Evolutionary conservation across 345 rosid species (phyloP).

Genomic region (Dovyalis caffra): DNA sequence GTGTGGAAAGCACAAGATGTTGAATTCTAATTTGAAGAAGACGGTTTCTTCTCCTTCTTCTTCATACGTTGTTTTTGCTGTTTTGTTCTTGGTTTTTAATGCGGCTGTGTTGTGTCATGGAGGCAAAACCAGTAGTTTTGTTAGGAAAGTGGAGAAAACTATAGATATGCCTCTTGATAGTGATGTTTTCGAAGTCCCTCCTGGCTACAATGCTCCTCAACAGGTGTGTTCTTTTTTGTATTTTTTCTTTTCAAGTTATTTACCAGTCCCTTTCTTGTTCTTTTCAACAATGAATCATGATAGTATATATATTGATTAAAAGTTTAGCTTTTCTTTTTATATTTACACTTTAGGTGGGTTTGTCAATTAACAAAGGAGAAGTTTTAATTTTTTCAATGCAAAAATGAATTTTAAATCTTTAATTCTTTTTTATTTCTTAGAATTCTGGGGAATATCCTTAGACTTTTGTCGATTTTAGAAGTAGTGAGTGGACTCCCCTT

Average conservation of each 20-base stretch:
- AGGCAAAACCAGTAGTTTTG: slow-evolving; percentile 62
- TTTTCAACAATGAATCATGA: background rate
- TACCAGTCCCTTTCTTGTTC: background rate
- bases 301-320: background rate
- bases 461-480: background rate
- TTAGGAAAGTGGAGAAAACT: slow-evolving; percentile 50
- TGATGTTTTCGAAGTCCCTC: slow-evolving; percentile 65
- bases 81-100: slow-evolving; percentile 41
- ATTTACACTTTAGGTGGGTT: background rate
- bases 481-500: background rate
- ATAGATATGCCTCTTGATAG: slow-evolving; percentile 76
- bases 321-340: background rate
- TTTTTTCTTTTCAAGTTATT: background rate
- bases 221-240: slow-evolving; percentile 44
- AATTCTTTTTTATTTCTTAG: background rate
- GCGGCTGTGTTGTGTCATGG: slow-evolving; percentile 50
- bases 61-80: slow-evolving; percentile 16
- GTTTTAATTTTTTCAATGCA: background rate
- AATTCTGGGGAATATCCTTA: background rate
- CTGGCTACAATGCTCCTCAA: slow-evolving; percentile 86
- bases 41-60: slow-evolving; percentile 10
- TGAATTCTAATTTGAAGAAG: background rate
- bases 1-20: background rate
- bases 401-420: background rate
- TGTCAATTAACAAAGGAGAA: background rate